phyloP scores from a whole-genome alignment of 1,284 basidiomycete species.

The Ganoderma resinaceum region DNA sequence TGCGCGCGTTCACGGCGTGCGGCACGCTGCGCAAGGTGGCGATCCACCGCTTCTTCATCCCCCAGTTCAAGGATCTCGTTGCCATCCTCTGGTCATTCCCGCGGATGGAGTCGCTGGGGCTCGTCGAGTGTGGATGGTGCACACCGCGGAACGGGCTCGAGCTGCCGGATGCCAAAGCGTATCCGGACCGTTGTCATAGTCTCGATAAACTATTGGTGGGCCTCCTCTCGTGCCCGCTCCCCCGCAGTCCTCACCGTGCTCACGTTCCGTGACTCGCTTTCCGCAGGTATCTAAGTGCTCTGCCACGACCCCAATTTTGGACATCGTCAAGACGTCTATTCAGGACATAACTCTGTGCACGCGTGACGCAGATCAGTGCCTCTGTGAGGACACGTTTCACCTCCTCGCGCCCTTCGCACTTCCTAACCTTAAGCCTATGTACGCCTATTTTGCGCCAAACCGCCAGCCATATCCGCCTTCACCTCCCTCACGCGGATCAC shows the following conservation, averaged over 20 bases:
- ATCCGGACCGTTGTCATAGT: neutral
- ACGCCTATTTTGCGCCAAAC: neutral
- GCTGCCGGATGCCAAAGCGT: neutral
- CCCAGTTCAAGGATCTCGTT: neutral
- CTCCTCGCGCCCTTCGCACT: neutral
- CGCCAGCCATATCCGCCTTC: neutral
- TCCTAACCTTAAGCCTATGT: neutral
- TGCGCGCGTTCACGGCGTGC: neutral
- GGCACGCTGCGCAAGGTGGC: neutral
- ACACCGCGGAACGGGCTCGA: neutral
- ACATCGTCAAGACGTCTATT: constrained; percentile 1
- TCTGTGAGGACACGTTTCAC: neutral
- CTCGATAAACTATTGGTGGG: constrained; percentile 1
- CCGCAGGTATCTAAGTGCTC: neutral
- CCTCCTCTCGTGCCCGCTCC: too few species aligned
- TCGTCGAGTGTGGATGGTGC: neutral
- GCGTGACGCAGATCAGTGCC: neutral
- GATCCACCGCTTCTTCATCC: neutral
- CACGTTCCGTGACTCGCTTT: neutral
- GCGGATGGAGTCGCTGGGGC: neutral
- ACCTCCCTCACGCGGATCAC: neutral
- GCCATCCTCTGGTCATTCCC: neutral
- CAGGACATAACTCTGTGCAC: neutral
- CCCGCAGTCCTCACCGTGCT: neutral
- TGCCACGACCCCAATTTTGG: neutral